Percentiles rank a stretch among this genome's conserved stretches.
phyloP scores from a whole-genome alignment of 2,329 filamentous ascomycete species.

The Colletotrichum truncatum region DNA sequence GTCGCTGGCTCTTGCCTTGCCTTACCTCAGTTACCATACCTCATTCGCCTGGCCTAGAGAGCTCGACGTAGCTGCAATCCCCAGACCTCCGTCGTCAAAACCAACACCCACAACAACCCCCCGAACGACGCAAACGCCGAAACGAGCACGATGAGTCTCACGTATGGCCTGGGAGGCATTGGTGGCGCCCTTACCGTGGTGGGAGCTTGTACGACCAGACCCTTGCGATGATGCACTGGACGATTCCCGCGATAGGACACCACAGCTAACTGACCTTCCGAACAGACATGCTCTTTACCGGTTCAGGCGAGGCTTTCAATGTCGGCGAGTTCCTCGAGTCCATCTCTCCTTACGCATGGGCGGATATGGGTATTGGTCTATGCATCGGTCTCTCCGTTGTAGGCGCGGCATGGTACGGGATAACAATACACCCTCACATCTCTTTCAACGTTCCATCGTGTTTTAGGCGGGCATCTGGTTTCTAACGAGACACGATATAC shows the following conservation, averaged over 20 bases:
- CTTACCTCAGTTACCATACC: conserved; percentile 27
- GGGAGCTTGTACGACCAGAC: conserved; percentile 76
- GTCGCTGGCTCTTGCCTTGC: not conserved
- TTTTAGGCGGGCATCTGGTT: conserved; percentile 8
- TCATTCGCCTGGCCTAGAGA: conserved; percentile 22
- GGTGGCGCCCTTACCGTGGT: conserved; percentile 76
- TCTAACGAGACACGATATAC: conserved; percentile 12
- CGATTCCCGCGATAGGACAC: not conserved
- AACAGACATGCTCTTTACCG: conserved; percentile 97
- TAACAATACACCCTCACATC: not conserved
- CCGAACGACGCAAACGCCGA: conserved; percentile 33
- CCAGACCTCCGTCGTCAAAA: conserved; percentile 19
- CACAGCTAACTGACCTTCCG: conserved; percentile 26
- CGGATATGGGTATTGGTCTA: conserved; percentile 86
- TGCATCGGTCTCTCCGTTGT: conserved; percentile 97
- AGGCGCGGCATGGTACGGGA: conserved; percentile 91
- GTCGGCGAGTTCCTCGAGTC: conserved; percentile 95
- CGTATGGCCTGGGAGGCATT: conserved; percentile 75
- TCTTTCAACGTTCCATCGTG: not conserved
- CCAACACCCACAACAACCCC: conserved; percentile 20
- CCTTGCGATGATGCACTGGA: conserved; percentile 13
- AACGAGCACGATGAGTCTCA: conserved; percentile 71
- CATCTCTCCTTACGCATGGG: conserved; percentile 95
- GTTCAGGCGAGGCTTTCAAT: conserved; percentile 95
- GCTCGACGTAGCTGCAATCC: conserved; percentile 32